Evolutionary conservation across 352 stramenopile species (phyloP).

Genomic region (Thraustotheca clavata): DNA sequence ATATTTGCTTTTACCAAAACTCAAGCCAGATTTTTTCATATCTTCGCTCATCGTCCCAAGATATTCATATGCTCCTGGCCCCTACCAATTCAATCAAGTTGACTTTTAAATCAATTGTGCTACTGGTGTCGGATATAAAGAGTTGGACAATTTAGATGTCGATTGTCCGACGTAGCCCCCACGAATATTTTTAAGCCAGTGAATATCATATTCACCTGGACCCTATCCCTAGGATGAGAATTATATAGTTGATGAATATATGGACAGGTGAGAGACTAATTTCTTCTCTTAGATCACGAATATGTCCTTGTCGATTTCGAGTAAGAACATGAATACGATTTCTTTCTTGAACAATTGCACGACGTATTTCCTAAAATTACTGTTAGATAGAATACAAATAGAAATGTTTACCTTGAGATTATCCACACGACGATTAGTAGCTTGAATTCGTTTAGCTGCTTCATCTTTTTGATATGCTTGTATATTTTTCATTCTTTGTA

Average conservation of each 20-base stretch:
- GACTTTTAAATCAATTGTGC: background rate
- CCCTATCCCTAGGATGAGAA: background rate
- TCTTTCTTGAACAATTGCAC: slow-evolving; percentile 9
- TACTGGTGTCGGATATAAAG: slow-evolving; percentile 10
- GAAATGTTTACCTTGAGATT: slow-evolving; percentile 9
- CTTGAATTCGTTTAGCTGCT: slow-evolving; percentile 1
- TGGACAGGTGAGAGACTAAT: slow-evolving; percentile 4
- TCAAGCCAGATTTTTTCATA: background rate
- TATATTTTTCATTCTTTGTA: slow-evolving; percentile 12
- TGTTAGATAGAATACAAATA: background rate
- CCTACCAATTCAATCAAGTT: background rate
- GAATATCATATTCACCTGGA: slow-evolving; percentile 15
- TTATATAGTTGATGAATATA: background rate
- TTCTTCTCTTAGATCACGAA: slow-evolving; percentile 4
- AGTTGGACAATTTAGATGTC: background rate
- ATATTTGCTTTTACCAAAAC: slow-evolving; percentile 12
- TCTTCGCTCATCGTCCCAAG: background rate
- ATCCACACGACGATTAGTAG: slow-evolving; percentile 9
- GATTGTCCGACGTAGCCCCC: background rate
- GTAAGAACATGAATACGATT: slow-evolving; percentile 20
- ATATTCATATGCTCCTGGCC: slow-evolving; percentile 16
- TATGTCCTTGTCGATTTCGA: slow-evolving; percentile 10
- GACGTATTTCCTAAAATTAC: slow-evolving; percentile 8
- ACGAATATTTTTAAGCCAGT: background rate
- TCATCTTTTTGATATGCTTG: slow-evolving; percentile 3